Conservation (phyloP, 768 basidiomycete genomes). For the Lactifluus pinguis region DNA sequence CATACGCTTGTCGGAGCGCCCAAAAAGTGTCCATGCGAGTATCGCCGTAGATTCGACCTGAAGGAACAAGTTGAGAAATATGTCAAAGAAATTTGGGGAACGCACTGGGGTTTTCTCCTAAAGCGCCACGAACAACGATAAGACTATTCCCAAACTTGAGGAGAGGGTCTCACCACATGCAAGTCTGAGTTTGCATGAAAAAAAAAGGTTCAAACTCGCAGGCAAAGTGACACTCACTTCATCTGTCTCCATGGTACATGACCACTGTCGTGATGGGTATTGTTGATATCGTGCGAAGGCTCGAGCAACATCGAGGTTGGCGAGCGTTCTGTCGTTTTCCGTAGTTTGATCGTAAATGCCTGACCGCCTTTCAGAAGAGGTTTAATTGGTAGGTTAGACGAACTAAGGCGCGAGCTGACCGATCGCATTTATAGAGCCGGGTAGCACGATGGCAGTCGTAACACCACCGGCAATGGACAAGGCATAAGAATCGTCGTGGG, state of each 20-base stretch:
- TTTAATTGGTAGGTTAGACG: not conserved
- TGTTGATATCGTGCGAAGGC: conserved; percentile 55
- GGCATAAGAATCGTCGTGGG: conserved; percentile 64
- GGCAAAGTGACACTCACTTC: conserved; percentile 39
- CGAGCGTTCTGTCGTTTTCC: conserved; percentile 60
- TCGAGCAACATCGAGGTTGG: conserved; percentile 71
- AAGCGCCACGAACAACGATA: conserved; percentile 2
- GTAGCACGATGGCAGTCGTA: conserved; percentile 67
- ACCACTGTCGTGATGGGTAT: conserved; percentile 32
- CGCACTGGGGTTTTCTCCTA: conserved; percentile 51
- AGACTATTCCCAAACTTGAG: not conserved
- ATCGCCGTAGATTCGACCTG: conserved; percentile 23
- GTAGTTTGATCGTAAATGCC: conserved; percentile 70
- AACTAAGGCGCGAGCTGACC: not conserved
- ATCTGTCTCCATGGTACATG: conserved; percentile 67
- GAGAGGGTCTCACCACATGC: conserved; percentile 38
- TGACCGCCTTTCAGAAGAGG: conserved; percentile 47
- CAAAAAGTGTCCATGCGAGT: conserved; percentile 66
- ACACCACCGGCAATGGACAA: conserved; percentile 72
- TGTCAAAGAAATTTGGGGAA: not conserved
- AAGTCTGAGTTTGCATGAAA: conserved; percentile 34
- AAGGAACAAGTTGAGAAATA: not conserved
- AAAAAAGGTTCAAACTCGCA: not conserved
- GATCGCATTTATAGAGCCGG: conserved; percentile 45
- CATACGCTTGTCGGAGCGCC: conserved; percentile 55